phyloP scores from a whole-genome alignment of 352 stramenopile genomes.

The Phytophthora capsici region DNA sequence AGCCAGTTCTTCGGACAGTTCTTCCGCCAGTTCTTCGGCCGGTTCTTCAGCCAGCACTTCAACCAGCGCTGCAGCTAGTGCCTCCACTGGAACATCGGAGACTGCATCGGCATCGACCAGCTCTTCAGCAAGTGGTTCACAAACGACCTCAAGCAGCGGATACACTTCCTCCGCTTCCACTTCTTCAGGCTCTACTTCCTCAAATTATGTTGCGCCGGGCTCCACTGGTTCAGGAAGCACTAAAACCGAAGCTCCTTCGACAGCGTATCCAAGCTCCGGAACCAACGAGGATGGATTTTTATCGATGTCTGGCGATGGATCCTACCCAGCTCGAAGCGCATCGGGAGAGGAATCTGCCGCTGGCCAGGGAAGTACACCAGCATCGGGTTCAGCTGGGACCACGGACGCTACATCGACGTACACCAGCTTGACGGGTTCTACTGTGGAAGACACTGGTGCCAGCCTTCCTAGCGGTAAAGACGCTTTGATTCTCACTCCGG shows the following conservation, averaged over 20 bases:
- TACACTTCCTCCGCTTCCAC: not conserved
- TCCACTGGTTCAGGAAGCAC: slow-evolving; percentile 7
- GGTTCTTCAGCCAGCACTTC: not conserved
- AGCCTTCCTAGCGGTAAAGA: slow-evolving; percentile 15
- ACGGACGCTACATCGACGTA: slow-evolving; percentile 16
- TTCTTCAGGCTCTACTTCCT: too few relatives aligned
- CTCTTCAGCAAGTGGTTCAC: slow-evolving; percentile 4
- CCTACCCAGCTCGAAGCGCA: slow-evolving; percentile 7
- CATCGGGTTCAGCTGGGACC: slow-evolving; percentile 4
- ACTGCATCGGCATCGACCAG: not conserved
- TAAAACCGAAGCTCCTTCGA: slow-evolving; percentile 5
- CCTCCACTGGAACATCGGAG: not conserved
- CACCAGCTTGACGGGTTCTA: slow-evolving; percentile 15
- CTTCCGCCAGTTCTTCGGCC: not conserved
- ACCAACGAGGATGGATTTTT: slow-evolving; percentile 4
- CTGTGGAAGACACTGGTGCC: slow-evolving; percentile 1
- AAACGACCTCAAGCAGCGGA: slow-evolving; percentile 4
- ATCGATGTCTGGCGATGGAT: slow-evolving; percentile 7
- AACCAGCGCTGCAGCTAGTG: slow-evolving; percentile 1
- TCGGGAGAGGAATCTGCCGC: not conserved
- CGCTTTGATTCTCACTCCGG: slow-evolving; percentile 9
- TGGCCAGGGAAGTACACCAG: not conserved
- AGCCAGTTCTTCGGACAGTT: too few relatives aligned
- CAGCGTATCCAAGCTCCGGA: not conserved
- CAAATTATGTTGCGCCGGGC: too few relatives aligned